A percentile compares a stretch with the other conserved stretches of the same genome.
Evolutionary conservation across 192 early-diverging fungal genomes (phyloP).

Genomic region (Gaertneriomyces semiglobifer): DNA sequence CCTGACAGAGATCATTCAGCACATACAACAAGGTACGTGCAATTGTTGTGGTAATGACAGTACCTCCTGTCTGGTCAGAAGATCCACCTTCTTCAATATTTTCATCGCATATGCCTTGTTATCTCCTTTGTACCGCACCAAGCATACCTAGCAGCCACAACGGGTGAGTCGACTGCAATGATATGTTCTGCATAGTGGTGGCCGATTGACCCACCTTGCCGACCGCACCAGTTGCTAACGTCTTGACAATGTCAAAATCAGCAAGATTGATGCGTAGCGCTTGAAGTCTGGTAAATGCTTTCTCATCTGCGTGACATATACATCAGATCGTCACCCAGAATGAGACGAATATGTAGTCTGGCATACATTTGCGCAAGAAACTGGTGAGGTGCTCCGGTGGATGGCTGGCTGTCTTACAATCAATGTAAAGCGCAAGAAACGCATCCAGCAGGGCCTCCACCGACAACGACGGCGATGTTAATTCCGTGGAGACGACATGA

Average conservation of each 20-base stretch:
- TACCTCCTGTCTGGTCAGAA: constrained; percentile 71
- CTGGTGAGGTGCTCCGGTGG: constrained; percentile 36
- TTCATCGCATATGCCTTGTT: constrained; percentile 78
- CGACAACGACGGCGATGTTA: constrained; percentile 36
- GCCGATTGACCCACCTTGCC: constrained; percentile 48
- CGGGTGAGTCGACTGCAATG: neutral
- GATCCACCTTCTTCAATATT: constrained; percentile 65
- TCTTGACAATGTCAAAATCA: constrained; percentile 74
- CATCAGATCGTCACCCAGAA: neutral
- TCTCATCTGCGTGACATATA: constrained; percentile 41
- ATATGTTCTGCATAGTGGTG: constrained; percentile 30
- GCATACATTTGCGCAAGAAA: constrained; percentile 50
- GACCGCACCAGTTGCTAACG: constrained; percentile 69
- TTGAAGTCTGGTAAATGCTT: constrained; percentile 39
- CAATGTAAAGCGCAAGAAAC: constrained; percentile 49
- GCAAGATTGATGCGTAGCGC: constrained; percentile 60
- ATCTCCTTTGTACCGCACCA: constrained; percentile 70
- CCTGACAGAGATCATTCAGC: constrained; percentile 43
- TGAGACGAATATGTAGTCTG: neutral
- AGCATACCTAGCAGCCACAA: constrained; percentile 61
- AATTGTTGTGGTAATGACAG: constrained; percentile 8
- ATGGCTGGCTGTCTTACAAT: constrained; percentile 47
- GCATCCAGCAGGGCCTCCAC: constrained; percentile 51
- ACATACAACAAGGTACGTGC: neutral
- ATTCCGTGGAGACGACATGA: constrained; percentile 26